Conservation (phyloP, 2,329 filamentous ascomycete species). For the Fusarium secorum region DNA sequence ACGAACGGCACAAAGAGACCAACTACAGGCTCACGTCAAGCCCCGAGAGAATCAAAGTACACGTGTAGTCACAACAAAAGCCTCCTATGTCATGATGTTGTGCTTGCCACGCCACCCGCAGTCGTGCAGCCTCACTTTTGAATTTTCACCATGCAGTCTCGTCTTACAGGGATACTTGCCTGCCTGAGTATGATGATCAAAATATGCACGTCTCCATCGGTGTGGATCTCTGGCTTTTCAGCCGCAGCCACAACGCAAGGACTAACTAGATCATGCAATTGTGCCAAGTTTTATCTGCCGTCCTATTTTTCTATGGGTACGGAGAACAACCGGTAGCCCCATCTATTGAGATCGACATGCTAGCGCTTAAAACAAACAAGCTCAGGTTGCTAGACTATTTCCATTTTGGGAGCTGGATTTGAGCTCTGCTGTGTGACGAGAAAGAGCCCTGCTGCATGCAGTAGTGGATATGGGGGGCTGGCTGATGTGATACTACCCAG, state of each 20-base stretch:
- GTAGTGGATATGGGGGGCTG: neutral
- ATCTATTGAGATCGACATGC: neutral
- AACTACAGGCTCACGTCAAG: neutral
- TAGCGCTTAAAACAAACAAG: too few relatives aligned
- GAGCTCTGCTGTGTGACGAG: neutral
- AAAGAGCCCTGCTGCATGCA: neutral
- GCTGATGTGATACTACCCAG: neutral
- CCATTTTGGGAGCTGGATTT: too few relatives aligned
- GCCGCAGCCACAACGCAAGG: neutral
- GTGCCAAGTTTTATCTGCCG: neutral
- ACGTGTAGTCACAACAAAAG: neutral
- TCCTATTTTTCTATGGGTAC: neutral
- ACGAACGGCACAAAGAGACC: too few relatives aligned
- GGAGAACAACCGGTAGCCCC: neutral
- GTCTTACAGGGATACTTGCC: neutral
- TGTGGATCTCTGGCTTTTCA: neutral
- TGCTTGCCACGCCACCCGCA: neutral
- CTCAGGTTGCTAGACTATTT: too few relatives aligned
- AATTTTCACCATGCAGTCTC: neutral
- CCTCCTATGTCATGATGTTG: neutral
- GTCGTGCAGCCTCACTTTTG: neutral
- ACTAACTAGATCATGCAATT: neutral
- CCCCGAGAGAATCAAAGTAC: fast-evolving
- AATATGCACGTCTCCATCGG: neutral
- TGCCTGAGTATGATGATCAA: neutral